These are phyloP conservation scores for Pleurotus djamor DNA, from an alignment of 768 basidiomycete species.

Conservation along the genomic window DNA sequence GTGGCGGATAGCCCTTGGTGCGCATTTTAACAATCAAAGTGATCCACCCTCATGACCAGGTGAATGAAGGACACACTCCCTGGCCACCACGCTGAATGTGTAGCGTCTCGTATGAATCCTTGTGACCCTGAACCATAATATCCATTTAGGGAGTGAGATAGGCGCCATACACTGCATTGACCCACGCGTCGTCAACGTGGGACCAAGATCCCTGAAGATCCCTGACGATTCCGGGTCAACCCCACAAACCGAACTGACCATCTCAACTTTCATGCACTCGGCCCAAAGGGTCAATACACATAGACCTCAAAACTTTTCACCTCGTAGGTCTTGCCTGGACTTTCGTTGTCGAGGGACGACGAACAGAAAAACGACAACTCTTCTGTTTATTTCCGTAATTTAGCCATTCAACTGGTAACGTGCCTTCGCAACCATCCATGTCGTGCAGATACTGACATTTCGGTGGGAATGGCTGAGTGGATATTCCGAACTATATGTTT, in stretches of 20 bases:
- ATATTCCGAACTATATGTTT: slow-evolving; percentile 2
- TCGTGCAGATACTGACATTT: slow-evolving; percentile 6
- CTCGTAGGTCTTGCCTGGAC: neutral
- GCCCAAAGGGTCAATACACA: neutral
- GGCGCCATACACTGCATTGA: slow-evolving; percentile 2
- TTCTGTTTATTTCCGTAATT: neutral
- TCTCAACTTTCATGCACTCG: neutral
- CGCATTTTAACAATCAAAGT: neutral
- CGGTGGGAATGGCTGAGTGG: slow-evolving; percentile 1
- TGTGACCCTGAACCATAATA: slow-evolving; percentile 2
- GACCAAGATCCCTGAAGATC: neutral
- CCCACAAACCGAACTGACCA: neutral
- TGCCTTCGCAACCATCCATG: slow-evolving; percentile 8
- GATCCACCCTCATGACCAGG: neutral
- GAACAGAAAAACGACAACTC: too few species aligned
- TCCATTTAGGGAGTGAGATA: neutral
- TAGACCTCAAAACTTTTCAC: neutral
- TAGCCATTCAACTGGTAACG: neutral
- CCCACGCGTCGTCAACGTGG: slow-evolving; percentile 3
- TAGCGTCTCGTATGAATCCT: neutral
- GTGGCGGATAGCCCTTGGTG: too few species aligned
- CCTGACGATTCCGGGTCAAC: neutral
- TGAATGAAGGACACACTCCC: neutral
- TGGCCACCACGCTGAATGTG: neutral
- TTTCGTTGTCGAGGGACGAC: neutral